A percentile compares a stretch with the other conserved stretches of the same genome.
These are phyloP conservation scores for Pyronema omphalodes DNA, from an alignment of 495 filamentous ascomycete species.

Conservation along the genomic window DNA sequence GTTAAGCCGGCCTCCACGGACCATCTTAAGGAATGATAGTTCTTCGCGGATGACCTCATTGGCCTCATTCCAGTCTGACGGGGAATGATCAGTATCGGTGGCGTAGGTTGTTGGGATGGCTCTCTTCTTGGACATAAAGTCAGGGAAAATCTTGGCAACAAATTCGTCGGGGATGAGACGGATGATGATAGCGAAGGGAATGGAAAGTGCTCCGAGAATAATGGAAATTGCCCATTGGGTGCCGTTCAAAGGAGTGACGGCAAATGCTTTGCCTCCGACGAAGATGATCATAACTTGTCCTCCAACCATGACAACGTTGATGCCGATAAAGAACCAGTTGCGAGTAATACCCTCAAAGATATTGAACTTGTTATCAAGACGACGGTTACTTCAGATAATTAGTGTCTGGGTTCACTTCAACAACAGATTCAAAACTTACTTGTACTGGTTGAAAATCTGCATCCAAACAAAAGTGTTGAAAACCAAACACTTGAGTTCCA, in stretches of 20 bases:
- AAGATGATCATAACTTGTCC: slow-evolving; percentile 67
- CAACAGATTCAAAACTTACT: slow-evolving; percentile 27
- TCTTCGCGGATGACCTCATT: slow-evolving; percentile 58
- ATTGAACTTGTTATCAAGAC: slow-evolving; percentile 77
- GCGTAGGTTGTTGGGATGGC: slow-evolving; percentile 31
- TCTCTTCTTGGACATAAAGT: slow-evolving; percentile 29
- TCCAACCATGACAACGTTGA: slow-evolving; percentile 65
- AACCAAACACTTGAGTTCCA: slow-evolving; percentile 46
- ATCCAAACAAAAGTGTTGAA: slow-evolving; percentile 94
- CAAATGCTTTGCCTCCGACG: slow-evolving; percentile 55
- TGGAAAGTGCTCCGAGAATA: slow-evolving; percentile 47
- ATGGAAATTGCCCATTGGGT: slow-evolving; percentile 59
- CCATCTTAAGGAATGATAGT: slow-evolving; percentile 68
- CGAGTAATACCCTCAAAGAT: slow-evolving; percentile 66
- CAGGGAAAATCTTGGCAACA: slow-evolving; percentile 36
- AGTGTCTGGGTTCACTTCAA: slow-evolving; percentile 1
- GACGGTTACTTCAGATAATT: slow-evolving; percentile 37
- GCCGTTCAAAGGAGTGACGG: slow-evolving; percentile 40
- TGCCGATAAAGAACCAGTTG: slow-evolving; percentile 69
- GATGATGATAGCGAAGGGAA: slow-evolving; percentile 54
- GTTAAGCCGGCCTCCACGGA: slow-evolving; percentile 80
- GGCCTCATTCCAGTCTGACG: slow-evolving; percentile 42
- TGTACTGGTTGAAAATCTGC: slow-evolving; percentile 85
- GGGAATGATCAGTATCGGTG: slow-evolving; percentile 36
- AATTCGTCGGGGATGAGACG: slow-evolving; percentile 57